Evolutionary conservation across 208 protist genomes (phyloP), one percentile per base, ranked within the genome.

Genomic region (Leishmania mexicana): DNA sequence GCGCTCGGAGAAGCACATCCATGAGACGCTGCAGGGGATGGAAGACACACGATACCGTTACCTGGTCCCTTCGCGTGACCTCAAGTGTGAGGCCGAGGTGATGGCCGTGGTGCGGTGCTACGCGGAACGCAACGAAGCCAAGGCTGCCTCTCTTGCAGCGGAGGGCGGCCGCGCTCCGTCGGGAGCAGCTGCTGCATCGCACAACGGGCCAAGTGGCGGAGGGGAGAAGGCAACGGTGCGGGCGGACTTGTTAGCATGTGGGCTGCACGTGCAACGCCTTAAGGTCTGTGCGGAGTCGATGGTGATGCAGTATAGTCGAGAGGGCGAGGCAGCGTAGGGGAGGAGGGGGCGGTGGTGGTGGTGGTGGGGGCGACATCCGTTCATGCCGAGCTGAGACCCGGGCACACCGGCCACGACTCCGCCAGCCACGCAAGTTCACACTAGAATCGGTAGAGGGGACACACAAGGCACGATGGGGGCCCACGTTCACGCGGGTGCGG

Each of bases 31-130:
- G 5, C 84, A 96, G 49, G 81, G 86, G 21, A 89, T 97, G 62
- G 94, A 97, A 81, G 85, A 96, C 53, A 96, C 90, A 13, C 88
- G 93, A 15, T 88, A 93, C 57, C 81, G 85, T 11, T 97, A 96
- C 78, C 60, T 97, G 3, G 86, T 94, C 45, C 89, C 90, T 3
- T 87, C 93, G 19, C 78, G 71, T n/a, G 81, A 89, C 38, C 68
- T 96, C 51, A 67, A 75, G 40, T 97, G 94, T 74, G 90, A 96
- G 85, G 49, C 68, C 67, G 83, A 94, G 84, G 89, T 96, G 65
- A 60, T 83, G 21, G 80, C 57, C 6, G 92, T 97, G 47, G 68
- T 91, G 47, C 51, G 79, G 79, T 97, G 94, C 81, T 97, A 96
- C 81, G 67, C 83, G 10, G 83, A 88, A 54, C 76, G 84, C n/a